Evolutionary conservation across 176 grass and related monocot species (phyloP).

Genomic region (Aegilops speltoides): DNA sequence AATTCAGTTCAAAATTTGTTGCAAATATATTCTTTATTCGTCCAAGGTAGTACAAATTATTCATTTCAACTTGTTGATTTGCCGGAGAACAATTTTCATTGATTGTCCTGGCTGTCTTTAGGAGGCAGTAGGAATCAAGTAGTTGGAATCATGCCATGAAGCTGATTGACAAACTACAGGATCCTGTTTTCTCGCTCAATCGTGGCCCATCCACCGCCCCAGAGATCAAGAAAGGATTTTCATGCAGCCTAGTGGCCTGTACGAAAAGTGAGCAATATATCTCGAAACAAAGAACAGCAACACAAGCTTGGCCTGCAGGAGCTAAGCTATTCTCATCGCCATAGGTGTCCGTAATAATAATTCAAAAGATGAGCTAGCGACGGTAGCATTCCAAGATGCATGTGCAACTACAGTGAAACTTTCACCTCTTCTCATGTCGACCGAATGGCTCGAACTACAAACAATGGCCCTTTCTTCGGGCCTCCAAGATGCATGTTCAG

Average conservation of each 20-base stretch:
- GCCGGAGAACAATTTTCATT: neutral
- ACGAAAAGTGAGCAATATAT: neutral
- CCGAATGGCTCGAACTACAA: neutral
- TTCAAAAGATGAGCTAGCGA: neutral
- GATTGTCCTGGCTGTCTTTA: neutral
- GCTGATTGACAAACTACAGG: neutral
- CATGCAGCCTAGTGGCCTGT: neutral
- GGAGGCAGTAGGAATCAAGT: too few species aligned
- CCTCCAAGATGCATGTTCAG: too few species aligned
- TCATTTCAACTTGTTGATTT: neutral
- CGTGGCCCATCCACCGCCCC: neutral
- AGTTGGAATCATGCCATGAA: neutral
- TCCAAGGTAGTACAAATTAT: too few species aligned
- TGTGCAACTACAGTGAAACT: neutral
- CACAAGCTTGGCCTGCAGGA: neutral
- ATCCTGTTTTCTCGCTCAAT: neutral
- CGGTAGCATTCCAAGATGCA: neutral
- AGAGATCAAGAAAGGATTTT: too few species aligned
- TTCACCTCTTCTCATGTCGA: neutral
- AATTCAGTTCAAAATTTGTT: neutral
- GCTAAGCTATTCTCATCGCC: neutral
- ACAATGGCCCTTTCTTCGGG: neutral
- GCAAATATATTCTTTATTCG: neutral
- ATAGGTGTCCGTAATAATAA: neutral
- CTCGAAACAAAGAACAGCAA: neutral